Conservation (phyloP, 2,329 filamentous ascomycete species). For the Colletotrichum lupini region DNA sequence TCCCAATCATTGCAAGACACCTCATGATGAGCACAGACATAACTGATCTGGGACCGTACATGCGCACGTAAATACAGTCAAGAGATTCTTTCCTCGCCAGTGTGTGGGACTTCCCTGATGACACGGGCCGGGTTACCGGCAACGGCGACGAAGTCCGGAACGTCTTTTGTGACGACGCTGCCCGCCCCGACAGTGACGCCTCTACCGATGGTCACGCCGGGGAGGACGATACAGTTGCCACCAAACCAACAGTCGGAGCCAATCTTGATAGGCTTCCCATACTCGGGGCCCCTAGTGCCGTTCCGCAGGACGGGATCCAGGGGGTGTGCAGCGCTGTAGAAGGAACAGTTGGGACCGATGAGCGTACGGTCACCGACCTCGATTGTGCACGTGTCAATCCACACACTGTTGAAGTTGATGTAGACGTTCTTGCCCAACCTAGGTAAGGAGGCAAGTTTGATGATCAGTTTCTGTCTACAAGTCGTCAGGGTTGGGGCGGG, state of each 20-base stretch:
- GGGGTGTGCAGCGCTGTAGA: constrained; percentile 82
- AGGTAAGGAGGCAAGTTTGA: not conserved
- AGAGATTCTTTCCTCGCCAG: too few relatives aligned
- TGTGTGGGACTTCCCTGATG: constrained; percentile 52
- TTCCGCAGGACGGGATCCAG: constrained; percentile 79
- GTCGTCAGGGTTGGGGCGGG: not conserved
- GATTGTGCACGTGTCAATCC: constrained; percentile 81
- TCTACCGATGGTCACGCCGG: constrained; percentile 81
- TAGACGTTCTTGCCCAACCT: constrained; percentile 77
- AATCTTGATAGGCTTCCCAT: constrained; percentile 77
- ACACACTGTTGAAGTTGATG: constrained; percentile 78
- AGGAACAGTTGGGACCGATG: constrained; percentile 79
- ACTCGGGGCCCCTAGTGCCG: constrained; percentile 79
- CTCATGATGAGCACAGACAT: too few relatives aligned
- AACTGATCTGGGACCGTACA: too few relatives aligned
- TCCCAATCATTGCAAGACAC: too few relatives aligned
- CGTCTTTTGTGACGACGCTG: constrained; percentile 83
- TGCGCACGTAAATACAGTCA: too few relatives aligned
- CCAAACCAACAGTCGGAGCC: constrained; percentile 87
- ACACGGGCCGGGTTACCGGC: constrained; percentile 76
- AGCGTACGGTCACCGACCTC: constrained; percentile 81
- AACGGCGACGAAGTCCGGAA: constrained; percentile 70
- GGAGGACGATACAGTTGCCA: constrained; percentile 76
- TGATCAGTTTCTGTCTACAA: too few relatives aligned
- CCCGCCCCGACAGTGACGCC: constrained; percentile 81